Evolutionary conservation across 2,329 filamentous ascomycete species (phyloP), one percentile per base, ranked within the genome.

Genomic region (Trichoderma harzianum): DNA sequence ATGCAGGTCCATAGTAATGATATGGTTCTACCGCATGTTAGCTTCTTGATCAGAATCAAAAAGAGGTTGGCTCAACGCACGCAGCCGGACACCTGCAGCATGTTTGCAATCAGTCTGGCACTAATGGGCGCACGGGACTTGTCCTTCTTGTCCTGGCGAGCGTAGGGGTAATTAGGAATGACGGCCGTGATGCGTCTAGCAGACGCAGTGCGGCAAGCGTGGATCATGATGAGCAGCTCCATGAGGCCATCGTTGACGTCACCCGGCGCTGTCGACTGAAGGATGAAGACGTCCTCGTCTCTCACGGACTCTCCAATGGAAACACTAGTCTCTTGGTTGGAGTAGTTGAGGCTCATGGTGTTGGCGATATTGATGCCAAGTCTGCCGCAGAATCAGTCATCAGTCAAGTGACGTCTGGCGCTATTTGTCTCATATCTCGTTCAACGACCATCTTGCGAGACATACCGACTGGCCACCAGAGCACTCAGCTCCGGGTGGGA

Each of bases 171-270:
- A 83, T 97, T 98, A 76, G 95, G 95, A 66, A 98, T 93, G 75
- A 98, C 93, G 74, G 94, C 95, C 26, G 95, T 98, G 83, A 98
- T 97, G 75, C 95, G 93, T 75, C 95, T 91, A 14, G 95, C 95
- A 58, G 83, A 86, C 43, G 86, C 86, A 36, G 85, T 87, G 57
- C 85, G 84, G 87, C 95, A 98, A 74, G 95, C 95, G 80, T 97
- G 97, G 83, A 98, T 97, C 91, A 98, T 97, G 84, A 98, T 98
- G 76, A 98, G 89, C 47, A 98, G 89, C 84, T 99, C 95, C 95
- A 99, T 98, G 73, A 99, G 88, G 64, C 94, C 94, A 81, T 98
- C 95, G 83, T 99, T 99, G 85, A 98, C 97, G 80, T 98, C 95
- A 80, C 95, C 95, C 2, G 95, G 95, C 53, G 93, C 92, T 62